Evolutionary conservation across 2,329 filamentous ascomycete species (phyloP).

Genomic region (Alternaria longipes): DNA sequence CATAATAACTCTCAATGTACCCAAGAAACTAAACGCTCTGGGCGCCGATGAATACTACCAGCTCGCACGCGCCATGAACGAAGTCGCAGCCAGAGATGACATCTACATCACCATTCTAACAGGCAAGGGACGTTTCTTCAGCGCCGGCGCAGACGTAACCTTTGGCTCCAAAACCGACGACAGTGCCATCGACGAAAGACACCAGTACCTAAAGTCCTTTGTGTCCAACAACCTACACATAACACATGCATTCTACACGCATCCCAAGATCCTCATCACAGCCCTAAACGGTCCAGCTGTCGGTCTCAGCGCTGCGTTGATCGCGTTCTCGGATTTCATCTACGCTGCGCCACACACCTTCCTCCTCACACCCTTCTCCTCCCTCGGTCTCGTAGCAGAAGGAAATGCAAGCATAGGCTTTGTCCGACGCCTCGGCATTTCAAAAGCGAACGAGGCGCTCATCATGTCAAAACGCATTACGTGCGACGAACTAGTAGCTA

Average conservation of each 20-base stretch:
- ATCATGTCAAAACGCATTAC: slow-evolving; percentile 85
- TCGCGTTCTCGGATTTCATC: slow-evolving; percentile 89
- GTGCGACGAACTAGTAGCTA: slow-evolving; percentile 74
- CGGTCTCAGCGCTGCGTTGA: slow-evolving; percentile 84
- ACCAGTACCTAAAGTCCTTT: slow-evolving; percentile 75
- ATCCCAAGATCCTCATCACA: slow-evolving; percentile 91
- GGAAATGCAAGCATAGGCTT: slow-evolving; percentile 82
- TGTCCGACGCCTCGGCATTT: slow-evolving; percentile 79
- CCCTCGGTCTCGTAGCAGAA: slow-evolving; percentile 88
- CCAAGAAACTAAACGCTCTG: slow-evolving; percentile 88
- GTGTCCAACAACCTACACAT: slow-evolving; percentile 88
- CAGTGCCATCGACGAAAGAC: slow-evolving; percentile 52
- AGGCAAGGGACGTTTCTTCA: slow-evolving; percentile 83
- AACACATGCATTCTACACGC: slow-evolving; percentile 88
- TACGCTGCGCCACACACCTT: slow-evolving; percentile 83
- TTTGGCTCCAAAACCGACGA: slow-evolving; percentile 57
- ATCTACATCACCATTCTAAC: slow-evolving; percentile 86
- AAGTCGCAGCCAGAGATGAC: slow-evolving; percentile 80
- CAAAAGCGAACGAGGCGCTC: slow-evolving; percentile 89
- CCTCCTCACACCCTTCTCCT: slow-evolving; percentile 89
- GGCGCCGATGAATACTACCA: slow-evolving; percentile 77
- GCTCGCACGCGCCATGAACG: slow-evolving; percentile 75
- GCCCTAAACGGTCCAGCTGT: slow-evolving; percentile 93
- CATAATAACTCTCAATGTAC: slow-evolving; percentile 85
- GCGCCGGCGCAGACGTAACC: slow-evolving; percentile 86